Evolutionary conservation across 495 filamentous ascomycete genomes (phyloP).

Genomic region (Penicillium goetzii): DNA sequence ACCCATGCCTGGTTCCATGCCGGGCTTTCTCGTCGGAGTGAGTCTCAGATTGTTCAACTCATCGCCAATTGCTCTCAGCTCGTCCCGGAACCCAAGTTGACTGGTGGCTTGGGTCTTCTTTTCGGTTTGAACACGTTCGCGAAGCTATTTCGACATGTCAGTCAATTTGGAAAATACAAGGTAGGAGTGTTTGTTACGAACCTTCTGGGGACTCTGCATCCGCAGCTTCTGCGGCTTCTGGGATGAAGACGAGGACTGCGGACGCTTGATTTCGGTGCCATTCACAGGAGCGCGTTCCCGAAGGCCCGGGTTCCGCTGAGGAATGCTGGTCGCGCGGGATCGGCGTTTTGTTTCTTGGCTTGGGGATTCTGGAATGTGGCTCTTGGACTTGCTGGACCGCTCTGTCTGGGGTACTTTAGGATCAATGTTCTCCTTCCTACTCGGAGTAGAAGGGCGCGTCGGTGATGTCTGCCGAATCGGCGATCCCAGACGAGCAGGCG

Average conservation of each 20-base stretch:
- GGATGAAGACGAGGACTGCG: conserved; percentile 39
- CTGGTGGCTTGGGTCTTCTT: conserved; percentile 71
- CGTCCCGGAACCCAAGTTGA: conserved; percentile 69
- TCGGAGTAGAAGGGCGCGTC: conserved; percentile 50
- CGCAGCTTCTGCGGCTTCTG: conserved; percentile 68
- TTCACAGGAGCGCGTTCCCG: conserved; percentile 57
- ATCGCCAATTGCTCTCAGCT: conserved; percentile 79
- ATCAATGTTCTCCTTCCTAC: conserved; percentile 60
- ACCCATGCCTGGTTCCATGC: conserved; percentile 18
- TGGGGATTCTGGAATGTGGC: conserved; percentile 46
- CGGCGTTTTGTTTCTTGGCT: conserved; percentile 49
- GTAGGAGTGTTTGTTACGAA: conserved; percentile 19
- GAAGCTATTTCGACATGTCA: conserved; percentile 50
- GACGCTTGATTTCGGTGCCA: conserved; percentile 39
- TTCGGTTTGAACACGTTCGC: conserved; percentile 83
- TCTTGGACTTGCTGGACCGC: conserved; percentile 39
- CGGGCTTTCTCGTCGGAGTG: conserved; percentile 31
- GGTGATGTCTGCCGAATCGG: conserved; percentile 46
- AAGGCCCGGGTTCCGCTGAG: conserved; percentile 51
- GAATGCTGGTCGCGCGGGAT: conserved; percentile 58
- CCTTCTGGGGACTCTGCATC: conserved; percentile 87
- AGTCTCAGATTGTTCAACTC: conserved; percentile 71
- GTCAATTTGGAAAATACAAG: conserved; percentile 9
- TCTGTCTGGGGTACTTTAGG: conserved; percentile 41
- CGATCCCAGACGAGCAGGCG: conserved; percentile 39